A percentile compares a stretch with the other conserved stretches of the same genome.
These are phyloP conservation scores for Aspergillus hortae DNA, from an alignment of 2,329 filamentous ascomycete genomes.

Conservation along the genomic window DNA sequence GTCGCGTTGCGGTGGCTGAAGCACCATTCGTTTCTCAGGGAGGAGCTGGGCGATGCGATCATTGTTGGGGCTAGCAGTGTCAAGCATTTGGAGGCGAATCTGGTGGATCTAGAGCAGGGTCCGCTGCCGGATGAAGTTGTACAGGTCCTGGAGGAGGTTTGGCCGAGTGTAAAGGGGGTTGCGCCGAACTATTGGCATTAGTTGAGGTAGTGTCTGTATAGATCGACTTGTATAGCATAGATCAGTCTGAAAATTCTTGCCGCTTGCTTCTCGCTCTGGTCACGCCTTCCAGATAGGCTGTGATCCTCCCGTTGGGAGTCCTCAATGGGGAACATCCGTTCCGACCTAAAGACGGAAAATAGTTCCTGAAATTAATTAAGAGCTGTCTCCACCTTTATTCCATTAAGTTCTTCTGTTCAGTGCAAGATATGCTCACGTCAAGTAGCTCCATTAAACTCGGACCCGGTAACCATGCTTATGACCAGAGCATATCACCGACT, in stretches of 20 bases:
- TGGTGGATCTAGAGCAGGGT: conserved; percentile 38
- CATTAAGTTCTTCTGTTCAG: too few relatives aligned
- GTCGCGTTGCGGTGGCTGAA: conserved; percentile 45
- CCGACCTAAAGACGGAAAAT: too few relatives aligned
- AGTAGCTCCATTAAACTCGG: not conserved
- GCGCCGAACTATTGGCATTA: conserved; percentile 32
- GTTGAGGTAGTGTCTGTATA: not conserved
- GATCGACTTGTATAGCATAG: too few relatives aligned
- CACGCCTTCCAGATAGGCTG: too few relatives aligned
- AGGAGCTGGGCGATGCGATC: conserved; percentile 33
- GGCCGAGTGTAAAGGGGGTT: conserved; percentile 29
- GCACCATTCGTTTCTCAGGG: conserved; percentile 40
- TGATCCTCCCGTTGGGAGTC: too few relatives aligned
- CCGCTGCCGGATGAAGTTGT: conserved; percentile 40
- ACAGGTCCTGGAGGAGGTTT: conserved; percentile 36
- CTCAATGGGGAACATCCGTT: too few relatives aligned
- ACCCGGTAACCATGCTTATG: conserved; percentile 1
- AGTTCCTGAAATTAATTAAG: too few relatives aligned
- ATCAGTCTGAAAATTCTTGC: too few relatives aligned
- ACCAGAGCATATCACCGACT: conserved; percentile 9
- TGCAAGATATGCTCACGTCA: not conserved
- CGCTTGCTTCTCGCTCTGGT: too few relatives aligned
- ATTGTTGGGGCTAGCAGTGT: conserved; percentile 38
- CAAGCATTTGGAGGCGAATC: conserved; percentile 38
- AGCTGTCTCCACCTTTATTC: too few relatives aligned